phyloP scores from a whole-genome alignment of 2,329 filamentous ascomycete species.

The Arthrocladium fulminans region DNA sequence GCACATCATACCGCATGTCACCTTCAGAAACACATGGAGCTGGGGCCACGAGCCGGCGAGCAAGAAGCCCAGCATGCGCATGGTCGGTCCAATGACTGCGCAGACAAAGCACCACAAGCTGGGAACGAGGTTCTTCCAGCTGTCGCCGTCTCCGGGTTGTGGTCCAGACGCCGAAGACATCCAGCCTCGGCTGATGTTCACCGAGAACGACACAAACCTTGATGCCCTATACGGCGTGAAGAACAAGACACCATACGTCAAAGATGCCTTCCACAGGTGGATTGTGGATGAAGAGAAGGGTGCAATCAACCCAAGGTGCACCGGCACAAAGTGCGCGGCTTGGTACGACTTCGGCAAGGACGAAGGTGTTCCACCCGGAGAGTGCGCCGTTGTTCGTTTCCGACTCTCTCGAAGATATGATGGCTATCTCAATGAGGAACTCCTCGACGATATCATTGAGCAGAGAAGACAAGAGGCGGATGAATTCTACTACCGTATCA shows the following conservation, averaged over 20 bases:
- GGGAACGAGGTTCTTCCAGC: slow-evolving; percentile 71
- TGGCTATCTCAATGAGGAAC: slow-evolving; percentile 79
- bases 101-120: slow-evolving; percentile 72
- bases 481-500: slow-evolving; percentile 90
- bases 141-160: slow-evolving; percentile 83
- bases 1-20: slow-evolving; percentile 88
- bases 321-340: slow-evolving; percentile 79
- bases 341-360: slow-evolving; percentile 90
- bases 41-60: slow-evolving; percentile 73
- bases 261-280: slow-evolving; percentile 86
- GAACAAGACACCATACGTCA: slow-evolving; percentile 78
- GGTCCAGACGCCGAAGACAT: slow-evolving; percentile 73
- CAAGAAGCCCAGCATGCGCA: slow-evolving; percentile 70
- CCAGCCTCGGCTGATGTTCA: slow-evolving; percentile 77
- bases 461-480: slow-evolving; percentile 81
- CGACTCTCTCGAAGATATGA: slow-evolving; percentile 68
- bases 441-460: slow-evolving; percentile 85
- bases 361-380: slow-evolving; percentile 76
- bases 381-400: slow-evolving; percentile 93
- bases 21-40: slow-evolving; percentile 96
- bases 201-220: slow-evolving; percentile 90
- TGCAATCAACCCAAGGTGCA: slow-evolving; percentile 69
- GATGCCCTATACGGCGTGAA: slow-evolving; percentile 64
- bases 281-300: slow-evolving; percentile 74
- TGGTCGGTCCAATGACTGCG: slow-evolving; percentile 56